Percentiles rank a stretch among this genome's conserved stretches.
Conservation (phyloP, 345 rosid species). For the Dovyalis caffra region DNA sequence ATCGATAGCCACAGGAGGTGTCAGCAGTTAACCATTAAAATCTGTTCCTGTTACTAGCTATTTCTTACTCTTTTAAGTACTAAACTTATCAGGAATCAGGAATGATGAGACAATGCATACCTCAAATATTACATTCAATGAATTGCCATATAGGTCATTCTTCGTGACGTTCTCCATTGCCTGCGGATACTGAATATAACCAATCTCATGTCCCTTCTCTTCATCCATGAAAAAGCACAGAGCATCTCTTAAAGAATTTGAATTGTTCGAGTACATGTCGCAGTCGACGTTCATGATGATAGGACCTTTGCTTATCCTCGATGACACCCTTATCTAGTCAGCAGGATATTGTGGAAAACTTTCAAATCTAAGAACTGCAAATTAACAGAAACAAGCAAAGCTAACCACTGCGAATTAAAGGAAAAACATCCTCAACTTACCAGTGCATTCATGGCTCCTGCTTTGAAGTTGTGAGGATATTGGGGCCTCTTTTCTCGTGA, state of each 20-base stretch:
- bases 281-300: constrained; percentile 50
- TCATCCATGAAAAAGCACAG: constrained; percentile 79
- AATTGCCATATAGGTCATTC: constrained; percentile 54
- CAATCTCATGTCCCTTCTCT: constrained; percentile 52
- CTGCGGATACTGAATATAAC: constrained; percentile 68
- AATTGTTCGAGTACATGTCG: constrained; percentile 48
- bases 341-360: background rate
- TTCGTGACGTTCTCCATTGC: constrained; percentile 42
- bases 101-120: constrained; percentile 17
- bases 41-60: background rate
- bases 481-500: constrained; percentile 46
- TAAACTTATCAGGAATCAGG: background rate
- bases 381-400: background rate
- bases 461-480: constrained; percentile 44
- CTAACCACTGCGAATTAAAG: background rate
- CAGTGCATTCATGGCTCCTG: constrained; percentile 54
- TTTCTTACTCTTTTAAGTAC: background rate
- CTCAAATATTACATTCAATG: constrained; percentile 10
- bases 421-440: constrained; percentile 11
- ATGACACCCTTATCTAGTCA: constrained; percentile 49
- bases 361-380: background rate
- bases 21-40: background rate
- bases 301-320: constrained; percentile 38
- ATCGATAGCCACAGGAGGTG: background rate
- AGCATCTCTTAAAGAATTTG: constrained; percentile 38